Conservation (phyloP, 345 rosid genomes). For the Brassica cretica region DNA sequence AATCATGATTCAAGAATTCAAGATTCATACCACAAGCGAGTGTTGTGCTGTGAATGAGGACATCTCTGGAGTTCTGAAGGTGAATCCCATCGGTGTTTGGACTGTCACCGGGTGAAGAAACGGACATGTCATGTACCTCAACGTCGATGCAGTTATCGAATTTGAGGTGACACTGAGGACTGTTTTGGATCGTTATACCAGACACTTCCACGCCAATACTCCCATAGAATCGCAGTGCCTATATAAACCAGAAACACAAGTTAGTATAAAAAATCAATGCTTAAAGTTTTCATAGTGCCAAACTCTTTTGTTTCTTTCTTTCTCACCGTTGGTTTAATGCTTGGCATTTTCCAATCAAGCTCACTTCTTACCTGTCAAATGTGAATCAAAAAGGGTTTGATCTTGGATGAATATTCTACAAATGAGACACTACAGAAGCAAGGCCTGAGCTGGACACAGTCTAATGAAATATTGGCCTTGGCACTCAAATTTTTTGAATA, state of each 20-base stretch:
- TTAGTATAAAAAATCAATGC: constrained; percentile 9
- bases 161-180: constrained; percentile 98
- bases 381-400: constrained; percentile 29
- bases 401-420: neutral
- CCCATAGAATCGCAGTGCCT: constrained; percentile 96
- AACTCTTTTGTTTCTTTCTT: neutral
- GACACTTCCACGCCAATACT: constrained; percentile 78
- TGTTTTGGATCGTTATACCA: constrained; percentile 89
- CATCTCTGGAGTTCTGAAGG: constrained; percentile 87
- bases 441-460: too few relatives aligned
- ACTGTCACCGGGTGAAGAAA: constrained; percentile 89
- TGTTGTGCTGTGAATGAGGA: constrained; percentile 62
- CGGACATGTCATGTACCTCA: constrained; percentile 61
- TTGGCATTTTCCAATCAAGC: constrained; percentile 69
- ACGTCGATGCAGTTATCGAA: constrained; percentile 88
- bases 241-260: constrained; percentile 40
- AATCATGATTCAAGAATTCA: neutral
- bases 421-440: neutral
- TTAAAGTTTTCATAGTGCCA: neutral
- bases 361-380: constrained; percentile 60
- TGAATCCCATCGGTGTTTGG: constrained; percentile 98
- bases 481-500: too few relatives aligned
- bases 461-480: too few relatives aligned
- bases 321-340: constrained; percentile 83
- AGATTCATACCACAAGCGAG: constrained; percentile 77